phyloP scores from a whole-genome alignment of 352 stramenopile genomes.

The Pythium folliculosum region DNA sequence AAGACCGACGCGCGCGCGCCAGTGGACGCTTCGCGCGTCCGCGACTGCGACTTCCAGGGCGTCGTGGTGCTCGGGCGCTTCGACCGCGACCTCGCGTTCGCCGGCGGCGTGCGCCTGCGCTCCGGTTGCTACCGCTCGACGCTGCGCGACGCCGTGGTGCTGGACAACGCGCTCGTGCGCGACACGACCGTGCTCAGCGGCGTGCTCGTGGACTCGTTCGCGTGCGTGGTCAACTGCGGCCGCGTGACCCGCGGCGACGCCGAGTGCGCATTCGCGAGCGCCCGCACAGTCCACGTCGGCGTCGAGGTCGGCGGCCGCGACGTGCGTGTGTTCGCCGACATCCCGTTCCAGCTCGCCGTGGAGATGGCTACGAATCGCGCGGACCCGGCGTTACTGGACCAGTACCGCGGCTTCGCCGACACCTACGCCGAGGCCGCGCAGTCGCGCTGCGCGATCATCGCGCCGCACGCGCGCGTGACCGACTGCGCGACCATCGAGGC shows the following conservation, averaged over 20 bases:
- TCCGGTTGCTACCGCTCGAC: constrained; percentile 71
- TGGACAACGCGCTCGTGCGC: constrained; percentile 76
- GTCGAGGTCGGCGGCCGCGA: constrained; percentile 82
- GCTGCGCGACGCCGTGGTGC: constrained; percentile 58
- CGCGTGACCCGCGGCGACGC: constrained; percentile 38
- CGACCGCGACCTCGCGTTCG: constrained; percentile 38
- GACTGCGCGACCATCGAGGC: constrained; percentile 63
- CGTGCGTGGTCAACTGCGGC: constrained; percentile 68
- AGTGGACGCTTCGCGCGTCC: constrained; percentile 46
- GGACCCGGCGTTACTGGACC: constrained; percentile 40
- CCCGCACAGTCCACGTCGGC: constrained; percentile 66
- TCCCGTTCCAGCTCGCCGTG: constrained; percentile 62
- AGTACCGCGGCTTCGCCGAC: constrained; percentile 56
- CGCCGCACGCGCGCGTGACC: constrained; percentile 46
- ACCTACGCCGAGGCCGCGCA: constrained; percentile 48
- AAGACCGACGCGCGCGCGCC: constrained; percentile 35
- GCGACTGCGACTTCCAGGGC: constrained; percentile 71
- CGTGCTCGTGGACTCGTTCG: constrained; percentile 47
- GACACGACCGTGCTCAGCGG: constrained; percentile 61
- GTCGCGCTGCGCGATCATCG: constrained; percentile 57
- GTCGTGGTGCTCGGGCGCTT: constrained; percentile 65
- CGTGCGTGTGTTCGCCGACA: constrained; percentile 66
- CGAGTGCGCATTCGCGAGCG: constrained; percentile 49
- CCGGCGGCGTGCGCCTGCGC: constrained; percentile 36
- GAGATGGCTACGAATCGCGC: constrained; percentile 42